Base-by-base conservation (phyloP, 1,284 basidiomycete species). In the Ganoderma lucidum region DNA sequence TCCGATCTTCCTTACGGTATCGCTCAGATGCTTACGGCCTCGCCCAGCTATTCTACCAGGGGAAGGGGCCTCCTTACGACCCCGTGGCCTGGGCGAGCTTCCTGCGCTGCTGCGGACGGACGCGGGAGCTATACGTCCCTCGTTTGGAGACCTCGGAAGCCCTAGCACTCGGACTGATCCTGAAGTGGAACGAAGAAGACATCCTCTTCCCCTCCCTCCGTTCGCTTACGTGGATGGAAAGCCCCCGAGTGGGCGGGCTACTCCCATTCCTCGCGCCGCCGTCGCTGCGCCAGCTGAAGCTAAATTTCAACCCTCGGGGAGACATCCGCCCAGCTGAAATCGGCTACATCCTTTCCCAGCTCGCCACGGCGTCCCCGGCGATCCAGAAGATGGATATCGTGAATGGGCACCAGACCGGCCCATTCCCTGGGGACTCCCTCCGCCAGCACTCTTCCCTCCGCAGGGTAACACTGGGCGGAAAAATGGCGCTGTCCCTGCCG, bases 81-180 rank as follows among this genome's bases (percentile, higher is more conserved):
- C 56, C 56, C 3, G 35, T 59, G 6, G 56, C 56, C 37, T 59
- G 37, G 56, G 35, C 35, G n/a, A 59, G 56, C 35, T 59, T 59
- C 56, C 37, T 59, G 19, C 56, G 37, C n/a, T 59, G 56, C 35
- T 59, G 56, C 9, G 56, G 56, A 9, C 56, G 56, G 0, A 59
- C 56, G 3, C 56, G 56, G 19, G 37, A n/a, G 6, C 56, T 59
- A 39, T 37, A 39, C 35, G 56, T 59, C 19, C 37, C 35, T 14
- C 32, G 56, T 10, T 12, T 59, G 19, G 56, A 39, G 17, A 59
- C 37, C 37, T 5, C 37, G 14, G 56, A 59, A 35, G 56, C 56
- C 17, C 37, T 39, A 2, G 37, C 37, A 10, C 32, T 37, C 19
- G n/a, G 56, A 19, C 12, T 59, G 19, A 32, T 39, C 9, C n/a